Evolutionary conservation across 2,329 filamentous ascomycete species (phyloP), one percentile per base, ranked within the genome.

Genomic region (Exophiala aquamarina): DNA sequence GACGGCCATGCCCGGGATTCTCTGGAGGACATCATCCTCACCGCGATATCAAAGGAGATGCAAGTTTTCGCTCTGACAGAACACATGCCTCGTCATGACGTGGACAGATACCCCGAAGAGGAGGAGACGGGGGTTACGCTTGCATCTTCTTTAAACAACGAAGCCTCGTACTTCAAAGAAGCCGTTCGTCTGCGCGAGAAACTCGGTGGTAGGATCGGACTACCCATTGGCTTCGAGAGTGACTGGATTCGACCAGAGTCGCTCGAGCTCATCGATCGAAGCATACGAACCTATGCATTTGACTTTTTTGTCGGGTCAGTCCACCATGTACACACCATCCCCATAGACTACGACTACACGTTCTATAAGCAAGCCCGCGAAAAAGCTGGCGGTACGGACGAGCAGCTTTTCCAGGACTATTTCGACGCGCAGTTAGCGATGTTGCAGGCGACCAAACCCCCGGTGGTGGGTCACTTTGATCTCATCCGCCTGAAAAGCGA

Each of bases 281-380:
- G 89, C 3, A 71, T 84, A 17, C 63, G 74, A 5, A 75, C 80
- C 52, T 78, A 88, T 31, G 68, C 71, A 8, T 78, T 95, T 52
- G 92, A 97, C 70, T 88, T 94, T 70, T 95, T 96, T 72, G 78
- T 98, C 63, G 93, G 93, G 48, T 94, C 88, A 1, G 78, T 97
- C 39, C 93, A 98, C 70, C 93, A 98, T 67, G 87, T 91, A 6
- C 82, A 88, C 62, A 83, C 83, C 13, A 75, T 92, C 34, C 91
- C 93, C 5, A 95, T 98, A 62, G 93, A 98, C 72, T 95, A 87
- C 65, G 86, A 94, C 69, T 69, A 67, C 4, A 70, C 72, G 0
- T 76, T 79, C 64, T 97, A 93, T 64, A 71, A 75, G 15, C 66
- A 72, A 13, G 87, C 87, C n/a, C 72, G 83, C 34, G 67, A 72